phyloP scores from a whole-genome alignment of 2,329 filamentous ascomycete genomes.

The Chalaropsis ovoidea region DNA sequence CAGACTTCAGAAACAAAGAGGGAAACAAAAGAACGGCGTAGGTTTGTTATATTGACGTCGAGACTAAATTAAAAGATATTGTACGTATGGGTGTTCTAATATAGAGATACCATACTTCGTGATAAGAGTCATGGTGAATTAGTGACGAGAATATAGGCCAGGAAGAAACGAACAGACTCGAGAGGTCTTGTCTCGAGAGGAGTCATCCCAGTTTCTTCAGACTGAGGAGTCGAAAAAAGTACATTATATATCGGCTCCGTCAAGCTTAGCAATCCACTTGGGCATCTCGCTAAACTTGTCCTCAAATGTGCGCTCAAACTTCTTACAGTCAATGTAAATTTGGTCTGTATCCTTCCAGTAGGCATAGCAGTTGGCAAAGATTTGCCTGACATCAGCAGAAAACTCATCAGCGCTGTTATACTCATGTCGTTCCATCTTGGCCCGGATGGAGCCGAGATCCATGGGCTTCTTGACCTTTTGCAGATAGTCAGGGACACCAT shows the following conservation, averaged over 20 bases:
- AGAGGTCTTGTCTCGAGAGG: too few relatives aligned
- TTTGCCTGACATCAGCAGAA: conserved; percentile 48
- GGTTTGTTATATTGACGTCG: too few relatives aligned
- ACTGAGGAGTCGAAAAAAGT: too few relatives aligned
- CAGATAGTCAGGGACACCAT: conserved; percentile 52
- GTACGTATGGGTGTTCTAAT: too few relatives aligned
- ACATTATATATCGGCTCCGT: conserved; percentile 24
- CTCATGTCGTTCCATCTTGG: conserved; percentile 46
- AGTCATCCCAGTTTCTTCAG: too few relatives aligned
- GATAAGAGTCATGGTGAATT: background rate
- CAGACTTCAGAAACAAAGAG: too few relatives aligned
- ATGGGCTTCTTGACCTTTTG: conserved; percentile 52
- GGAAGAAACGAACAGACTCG: background rate
- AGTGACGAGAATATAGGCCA: background rate
- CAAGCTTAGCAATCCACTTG: conserved; percentile 50
- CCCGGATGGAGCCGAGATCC: conserved; percentile 51
- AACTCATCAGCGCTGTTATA: conserved; percentile 48
- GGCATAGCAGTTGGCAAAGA: conserved; percentile 54
- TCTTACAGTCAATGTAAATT: conserved; percentile 47
- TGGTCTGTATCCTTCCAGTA: conserved; percentile 49
- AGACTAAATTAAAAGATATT: too few relatives aligned
- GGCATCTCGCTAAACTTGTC: conserved; percentile 51
- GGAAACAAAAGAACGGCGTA: too few relatives aligned
- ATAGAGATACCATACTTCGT: too few relatives aligned
- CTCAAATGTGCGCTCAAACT: conserved; percentile 48